Evolutionary conservation across 352 stramenopile genomes (phyloP).

Genomic region (Pythium insidiosum): DNA sequence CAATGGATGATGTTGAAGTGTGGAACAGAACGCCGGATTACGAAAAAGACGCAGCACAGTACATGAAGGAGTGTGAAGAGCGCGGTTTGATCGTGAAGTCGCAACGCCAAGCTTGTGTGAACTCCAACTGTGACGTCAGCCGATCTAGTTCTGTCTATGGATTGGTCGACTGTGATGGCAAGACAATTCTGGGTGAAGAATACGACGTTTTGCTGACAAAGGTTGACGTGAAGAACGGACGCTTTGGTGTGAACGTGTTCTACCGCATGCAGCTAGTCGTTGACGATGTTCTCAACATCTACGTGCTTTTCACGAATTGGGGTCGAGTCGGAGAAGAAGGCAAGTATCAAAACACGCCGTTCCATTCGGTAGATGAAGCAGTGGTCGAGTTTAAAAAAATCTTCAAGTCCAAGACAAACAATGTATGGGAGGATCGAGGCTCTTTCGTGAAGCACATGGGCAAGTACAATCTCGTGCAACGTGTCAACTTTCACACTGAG

Average conservation of each 20-base stretch:
- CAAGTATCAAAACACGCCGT: conserved; percentile 77
- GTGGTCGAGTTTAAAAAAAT: conserved; percentile 75
- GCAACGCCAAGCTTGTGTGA: conserved; percentile 30
- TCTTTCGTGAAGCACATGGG: conserved; percentile 51
- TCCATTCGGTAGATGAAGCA: conserved; percentile 40
- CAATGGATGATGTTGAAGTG: conserved; percentile 17
- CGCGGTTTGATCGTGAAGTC: conserved; percentile 48
- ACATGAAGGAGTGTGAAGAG: conserved; percentile 41
- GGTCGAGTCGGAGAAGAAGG: conserved; percentile 60
- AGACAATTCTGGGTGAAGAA: conserved; percentile 24
- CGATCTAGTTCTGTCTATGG: conserved; percentile 31
- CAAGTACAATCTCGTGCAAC: conserved; percentile 75
- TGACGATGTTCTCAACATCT: conserved; percentile 59
- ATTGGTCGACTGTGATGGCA: conserved; percentile 16
- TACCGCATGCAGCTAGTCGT: conserved; percentile 63
- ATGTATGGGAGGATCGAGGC: conserved; percentile 39
- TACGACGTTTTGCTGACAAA: conserved; percentile 60
- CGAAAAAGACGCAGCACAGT: conserved; percentile 34
- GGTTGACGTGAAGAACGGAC: conserved; percentile 64
- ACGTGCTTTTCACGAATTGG: conserved; percentile 78
- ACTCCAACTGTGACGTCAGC: conserved; percentile 51
- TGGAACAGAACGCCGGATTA: conserved; percentile 32
- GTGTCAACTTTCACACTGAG: conserved; percentile 42
- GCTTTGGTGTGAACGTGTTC: conserved; percentile 74
- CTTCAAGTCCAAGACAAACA: conserved; percentile 67